These are phyloP conservation scores for Vitis riparia DNA, from an alignment of 164 flowering plant genomes.

Conservation along the genomic window DNA sequence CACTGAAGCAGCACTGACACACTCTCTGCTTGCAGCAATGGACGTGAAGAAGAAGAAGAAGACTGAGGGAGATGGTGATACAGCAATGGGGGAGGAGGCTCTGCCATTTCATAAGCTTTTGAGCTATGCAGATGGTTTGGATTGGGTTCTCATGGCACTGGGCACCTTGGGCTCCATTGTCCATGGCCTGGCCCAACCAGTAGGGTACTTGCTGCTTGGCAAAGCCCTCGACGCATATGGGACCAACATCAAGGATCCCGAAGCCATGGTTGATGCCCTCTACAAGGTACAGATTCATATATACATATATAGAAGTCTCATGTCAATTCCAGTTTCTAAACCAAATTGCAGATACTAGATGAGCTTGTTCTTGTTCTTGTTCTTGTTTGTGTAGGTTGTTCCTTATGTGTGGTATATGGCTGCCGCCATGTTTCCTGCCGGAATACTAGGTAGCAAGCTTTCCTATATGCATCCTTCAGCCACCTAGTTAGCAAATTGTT, in stretches of 20 bases:
- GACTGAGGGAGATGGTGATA: background rate
- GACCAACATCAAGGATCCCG: slow-evolving; percentile 34
- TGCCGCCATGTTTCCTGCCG: slow-evolving; percentile 70
- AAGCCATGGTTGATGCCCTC: slow-evolving; percentile 64
- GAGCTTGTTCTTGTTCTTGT: background rate
- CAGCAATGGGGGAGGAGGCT: background rate
- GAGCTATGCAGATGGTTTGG: slow-evolving; percentile 60
- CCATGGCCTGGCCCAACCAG: slow-evolving; percentile 70
- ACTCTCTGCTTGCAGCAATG: background rate
- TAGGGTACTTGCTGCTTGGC: slow-evolving; percentile 67
- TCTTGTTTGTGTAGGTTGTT: slow-evolving; percentile 45
- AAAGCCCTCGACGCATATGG: slow-evolving; percentile 72
- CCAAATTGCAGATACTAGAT: background rate
- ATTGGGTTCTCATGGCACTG: slow-evolving; percentile 64
- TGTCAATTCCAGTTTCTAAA: background rate
- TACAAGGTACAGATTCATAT: slow-evolving; percentile 32
- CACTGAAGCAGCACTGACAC: no score
- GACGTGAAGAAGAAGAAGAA: slow-evolving; percentile 2
- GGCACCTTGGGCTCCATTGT: slow-evolving; percentile 63
- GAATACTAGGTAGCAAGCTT: slow-evolving; percentile 47
- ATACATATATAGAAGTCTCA: no score
- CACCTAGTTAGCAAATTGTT: no score
- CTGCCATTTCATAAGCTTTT: slow-evolving; percentile 48
- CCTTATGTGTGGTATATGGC: slow-evolving; percentile 82
- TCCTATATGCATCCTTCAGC: no score